phyloP scores from a whole-genome alignment of 768 basidiomycete species.

The Cystobasidium ongulense region DNA sequence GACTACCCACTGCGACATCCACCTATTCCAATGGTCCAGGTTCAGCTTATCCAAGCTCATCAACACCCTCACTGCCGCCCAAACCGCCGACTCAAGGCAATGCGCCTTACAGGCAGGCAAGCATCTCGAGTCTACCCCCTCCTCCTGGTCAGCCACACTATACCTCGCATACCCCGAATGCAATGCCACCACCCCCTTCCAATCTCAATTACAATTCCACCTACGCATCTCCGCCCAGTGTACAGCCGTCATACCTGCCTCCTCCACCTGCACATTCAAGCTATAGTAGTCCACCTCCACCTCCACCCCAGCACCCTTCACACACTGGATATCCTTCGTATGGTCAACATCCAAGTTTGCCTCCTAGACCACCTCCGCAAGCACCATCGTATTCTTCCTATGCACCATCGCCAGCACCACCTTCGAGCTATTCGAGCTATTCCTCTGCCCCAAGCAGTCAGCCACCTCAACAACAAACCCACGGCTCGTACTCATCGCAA shows the following conservation, averaged over 20 bases:
- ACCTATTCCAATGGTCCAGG: constrained; percentile 9
- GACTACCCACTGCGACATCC: neutral
- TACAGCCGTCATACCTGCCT: neutral
- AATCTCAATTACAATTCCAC: neutral
- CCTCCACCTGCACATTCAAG: constrained; percentile 10
- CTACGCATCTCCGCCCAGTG: neutral
- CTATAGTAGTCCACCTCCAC: constrained; percentile 1
- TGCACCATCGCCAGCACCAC: neutral
- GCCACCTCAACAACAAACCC: constrained; percentile 1
- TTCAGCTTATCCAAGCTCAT: constrained; percentile 24
- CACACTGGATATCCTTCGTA: neutral
- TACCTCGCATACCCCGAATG: neutral
- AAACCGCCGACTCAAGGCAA: neutral
- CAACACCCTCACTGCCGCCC: constrained; percentile 12
- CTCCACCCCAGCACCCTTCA: constrained; percentile 3
- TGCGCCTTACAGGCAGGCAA: constrained; percentile 10
- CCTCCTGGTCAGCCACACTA: constrained; percentile 28
- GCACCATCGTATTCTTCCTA: neutral
- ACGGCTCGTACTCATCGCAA: neutral
- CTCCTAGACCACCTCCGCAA: constrained; percentile 22
- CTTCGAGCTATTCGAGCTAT: neutral
- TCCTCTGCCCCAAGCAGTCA: neutral
- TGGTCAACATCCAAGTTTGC: neutral
- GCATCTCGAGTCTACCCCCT: neutral
- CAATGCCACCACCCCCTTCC: constrained; percentile 18